A percentile compares a stretch with the other conserved stretches of the same genome.
Evolutionary conservation across 768 basidiomycete genomes (phyloP).

Genomic region (Termitomyces sp.): DNA sequence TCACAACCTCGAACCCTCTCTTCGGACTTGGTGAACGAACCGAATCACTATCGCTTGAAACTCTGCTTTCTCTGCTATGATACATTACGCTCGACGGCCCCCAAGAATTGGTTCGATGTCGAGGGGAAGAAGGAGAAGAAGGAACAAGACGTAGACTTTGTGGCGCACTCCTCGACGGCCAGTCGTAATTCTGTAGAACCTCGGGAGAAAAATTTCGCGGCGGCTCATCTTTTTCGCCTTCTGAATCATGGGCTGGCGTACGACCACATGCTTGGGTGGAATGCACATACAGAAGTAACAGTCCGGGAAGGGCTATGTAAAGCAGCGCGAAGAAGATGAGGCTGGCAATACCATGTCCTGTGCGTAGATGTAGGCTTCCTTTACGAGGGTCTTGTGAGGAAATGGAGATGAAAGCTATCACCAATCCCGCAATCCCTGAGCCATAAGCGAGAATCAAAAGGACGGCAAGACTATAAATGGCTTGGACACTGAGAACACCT

Average conservation of each 20-base stretch:
- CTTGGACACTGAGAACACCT: background rate
- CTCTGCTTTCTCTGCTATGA: slow-evolving; percentile 39
- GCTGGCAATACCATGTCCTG: slow-evolving; percentile 62
- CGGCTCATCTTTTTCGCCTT: slow-evolving; percentile 12
- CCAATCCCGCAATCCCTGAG: slow-evolving; percentile 60
- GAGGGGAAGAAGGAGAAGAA: slow-evolving; percentile 40
- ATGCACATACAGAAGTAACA: slow-evolving; percentile 27
- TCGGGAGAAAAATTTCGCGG: slow-evolving; percentile 19
- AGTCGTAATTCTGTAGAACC: slow-evolving; percentile 25
- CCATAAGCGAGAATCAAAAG: slow-evolving; percentile 45
- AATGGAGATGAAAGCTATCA: slow-evolving; percentile 59
- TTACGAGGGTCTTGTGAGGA: slow-evolving; percentile 22
- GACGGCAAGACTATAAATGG: slow-evolving; percentile 21
- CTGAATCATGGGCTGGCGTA: slow-evolving; percentile 5
- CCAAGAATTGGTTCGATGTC: slow-evolving; percentile 48
- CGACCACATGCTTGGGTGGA: slow-evolving; percentile 1
- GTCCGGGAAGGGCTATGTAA: slow-evolving; percentile 48
- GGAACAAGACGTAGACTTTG: slow-evolving; percentile 31
- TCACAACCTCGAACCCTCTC: slow-evolving; percentile 49
- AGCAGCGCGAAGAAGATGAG: slow-evolving; percentile 60
- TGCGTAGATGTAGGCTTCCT: slow-evolving; percentile 39
- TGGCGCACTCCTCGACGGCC: slow-evolving; percentile 28
- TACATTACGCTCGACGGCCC: slow-evolving; percentile 37
- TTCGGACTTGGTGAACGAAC: slow-evolving; percentile 34
- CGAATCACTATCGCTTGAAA: slow-evolving; percentile 44